Percentiles rank a stretch among this genome's conserved stretches.
Evolutionary conservation across 2,329 filamentous ascomycete species (phyloP).

Genomic region (Exophiala mesophila): DNA sequence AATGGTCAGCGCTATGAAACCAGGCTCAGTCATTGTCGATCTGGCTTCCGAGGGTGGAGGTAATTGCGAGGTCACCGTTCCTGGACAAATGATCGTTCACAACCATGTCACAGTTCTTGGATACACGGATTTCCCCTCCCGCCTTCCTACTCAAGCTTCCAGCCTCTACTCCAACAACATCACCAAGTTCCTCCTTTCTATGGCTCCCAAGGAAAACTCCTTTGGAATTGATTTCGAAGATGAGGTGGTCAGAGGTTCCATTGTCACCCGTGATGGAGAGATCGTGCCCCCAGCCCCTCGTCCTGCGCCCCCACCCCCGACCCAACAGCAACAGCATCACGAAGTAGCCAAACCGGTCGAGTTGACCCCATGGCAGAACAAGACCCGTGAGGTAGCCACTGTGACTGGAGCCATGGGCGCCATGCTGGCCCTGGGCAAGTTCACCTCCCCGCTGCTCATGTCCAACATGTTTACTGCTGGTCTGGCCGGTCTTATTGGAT

Average conservation of each 20-base stretch:
- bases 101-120: constrained; percentile 81
- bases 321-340: constrained; percentile 49
- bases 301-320: constrained; percentile 53
- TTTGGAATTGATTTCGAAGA: constrained; percentile 78
- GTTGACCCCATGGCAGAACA: constrained; percentile 77
- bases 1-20: constrained; percentile 81
- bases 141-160: constrained; percentile 81
- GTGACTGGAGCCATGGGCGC: constrained; percentile 75
- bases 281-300: constrained; percentile 71
- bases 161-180: constrained; percentile 93
- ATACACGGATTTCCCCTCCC: constrained; percentile 85
- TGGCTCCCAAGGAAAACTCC: constrained; percentile 69
- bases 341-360: constrained; percentile 57
- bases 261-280: constrained; percentile 73
- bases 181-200: constrained; percentile 78
- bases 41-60: constrained; percentile 82
- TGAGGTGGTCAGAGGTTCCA: constrained; percentile 79
- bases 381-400: constrained; percentile 66
- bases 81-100: constrained; percentile 65
- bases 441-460: constrained; percentile 82
- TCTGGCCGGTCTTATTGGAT: constrained; percentile 78
- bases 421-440: constrained; percentile 70
- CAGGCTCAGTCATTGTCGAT: constrained; percentile 82
- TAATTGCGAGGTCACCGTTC: constrained; percentile 76
- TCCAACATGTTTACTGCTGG: constrained; percentile 79